Percentiles rank a stretch among this genome's conserved stretches.
phyloP scores from a whole-genome alignment of 2,329 filamentous ascomycete species.

The Aspergillus quadrilineatus region DNA sequence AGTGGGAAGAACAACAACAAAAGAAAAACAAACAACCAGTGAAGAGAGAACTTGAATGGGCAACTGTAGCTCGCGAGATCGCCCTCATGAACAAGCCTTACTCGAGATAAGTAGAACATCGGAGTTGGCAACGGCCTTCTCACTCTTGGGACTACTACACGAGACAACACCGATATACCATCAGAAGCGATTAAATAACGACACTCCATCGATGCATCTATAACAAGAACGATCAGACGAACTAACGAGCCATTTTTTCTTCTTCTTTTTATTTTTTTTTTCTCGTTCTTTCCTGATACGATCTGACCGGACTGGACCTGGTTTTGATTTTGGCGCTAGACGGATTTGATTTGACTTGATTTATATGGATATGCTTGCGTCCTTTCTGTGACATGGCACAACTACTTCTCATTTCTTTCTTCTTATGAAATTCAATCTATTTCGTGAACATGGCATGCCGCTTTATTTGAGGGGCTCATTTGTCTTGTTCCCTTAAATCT shows the following conservation, averaged over 20 bases:
- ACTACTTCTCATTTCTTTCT: not conserved
- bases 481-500: not conserved
- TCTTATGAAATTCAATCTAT: not conserved
- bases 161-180: not conserved
- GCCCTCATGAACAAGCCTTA: constrained; percentile 96
- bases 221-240: constrained; percentile 16
- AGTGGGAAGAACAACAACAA: constrained; percentile 83
- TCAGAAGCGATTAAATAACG: constrained; percentile 13
- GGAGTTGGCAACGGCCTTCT: not conserved
- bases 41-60: constrained; percentile 86
- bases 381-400: not conserved
- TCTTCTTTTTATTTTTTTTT: constrained; percentile 4
- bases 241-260: constrained; percentile 11
- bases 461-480: not conserved
- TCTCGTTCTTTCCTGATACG: not conserved
- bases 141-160: not conserved
- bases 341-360: constrained; percentile 10
- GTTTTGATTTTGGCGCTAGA: constrained; percentile 14
- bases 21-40: constrained; percentile 54
- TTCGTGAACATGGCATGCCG: not conserved
- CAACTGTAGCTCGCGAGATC: constrained; percentile 82
- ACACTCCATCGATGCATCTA: constrained; percentile 17
- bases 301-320: not conserved
- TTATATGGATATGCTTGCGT: constrained; percentile 9
- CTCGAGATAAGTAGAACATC: constrained; percentile 56